Evolutionary conservation across 441 rosid species (phyloP).

Genomic region (Erysimum pusillum): DNA sequence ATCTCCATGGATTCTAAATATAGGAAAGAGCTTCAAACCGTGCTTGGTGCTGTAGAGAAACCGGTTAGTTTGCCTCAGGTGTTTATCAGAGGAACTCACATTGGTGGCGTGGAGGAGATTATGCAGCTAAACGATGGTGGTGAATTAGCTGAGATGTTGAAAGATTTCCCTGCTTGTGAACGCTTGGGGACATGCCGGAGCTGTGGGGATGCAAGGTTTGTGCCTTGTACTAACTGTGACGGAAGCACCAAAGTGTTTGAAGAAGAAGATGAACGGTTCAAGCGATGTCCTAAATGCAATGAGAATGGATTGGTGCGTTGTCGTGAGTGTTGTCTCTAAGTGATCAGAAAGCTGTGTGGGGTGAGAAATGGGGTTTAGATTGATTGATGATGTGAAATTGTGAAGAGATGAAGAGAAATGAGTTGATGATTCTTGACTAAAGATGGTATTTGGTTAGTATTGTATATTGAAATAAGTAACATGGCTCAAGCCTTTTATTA

Average conservation of each 20-base stretch:
- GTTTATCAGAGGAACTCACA: slow-evolving; percentile 66
- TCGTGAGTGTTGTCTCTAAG: slow-evolving; percentile 64
- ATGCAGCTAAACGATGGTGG: slow-evolving; percentile 82
- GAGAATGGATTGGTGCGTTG: slow-evolving; percentile 90
- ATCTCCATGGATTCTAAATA: slow-evolving; percentile 84
- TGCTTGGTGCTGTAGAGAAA: slow-evolving; percentile 52
- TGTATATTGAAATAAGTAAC: slow-evolving; percentile 47
- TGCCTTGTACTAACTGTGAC: slow-evolving; percentile 73
- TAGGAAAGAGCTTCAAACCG: slow-evolving; percentile 70
- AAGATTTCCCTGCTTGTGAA: slow-evolving; percentile 65
- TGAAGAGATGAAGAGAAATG: slow-evolving; percentile 31
- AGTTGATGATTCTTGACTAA: slow-evolving; percentile 31
- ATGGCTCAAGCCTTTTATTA: slow-evolving; percentile 31
- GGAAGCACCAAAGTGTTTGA: slow-evolving; percentile 90
- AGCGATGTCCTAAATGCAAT: slow-evolving; percentile 78
- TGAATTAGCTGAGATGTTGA: slow-evolving; percentile 67
- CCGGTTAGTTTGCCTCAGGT: slow-evolving; percentile 74
- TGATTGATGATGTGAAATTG: slow-evolving; percentile 25
- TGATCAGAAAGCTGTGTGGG: slow-evolving; percentile 25
- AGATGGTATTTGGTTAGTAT: slow-evolving; percentile 32
- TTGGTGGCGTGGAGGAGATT: slow-evolving; percentile 87
- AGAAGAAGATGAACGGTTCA: slow-evolving; percentile 57
- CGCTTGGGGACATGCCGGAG: slow-evolving; percentile 57
- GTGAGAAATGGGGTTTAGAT: slow-evolving; percentile 15
- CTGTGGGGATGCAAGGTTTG: slow-evolving; percentile 89